Conservation (phyloP, 176 grass and related monocot genomes). For the Paspalum vaginatum region DNA sequence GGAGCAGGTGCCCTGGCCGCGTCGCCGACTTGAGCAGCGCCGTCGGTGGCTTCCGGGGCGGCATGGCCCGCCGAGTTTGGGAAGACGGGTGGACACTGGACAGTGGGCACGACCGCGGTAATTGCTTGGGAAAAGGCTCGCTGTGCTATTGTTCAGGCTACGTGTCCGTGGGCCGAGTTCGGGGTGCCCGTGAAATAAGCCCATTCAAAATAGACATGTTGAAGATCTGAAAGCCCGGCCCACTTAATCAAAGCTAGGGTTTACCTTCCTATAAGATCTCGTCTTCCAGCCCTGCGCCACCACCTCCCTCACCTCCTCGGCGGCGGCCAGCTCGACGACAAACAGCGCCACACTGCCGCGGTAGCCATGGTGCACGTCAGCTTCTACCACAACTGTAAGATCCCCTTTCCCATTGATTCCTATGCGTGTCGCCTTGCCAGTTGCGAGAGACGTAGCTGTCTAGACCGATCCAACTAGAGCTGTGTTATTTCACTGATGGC, state of each 20-base stretch:
- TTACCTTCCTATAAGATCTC: conserved; percentile 23
- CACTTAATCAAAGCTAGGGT: conserved; percentile 26
- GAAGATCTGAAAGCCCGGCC: neutral
- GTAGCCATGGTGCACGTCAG: conserved; percentile 71
- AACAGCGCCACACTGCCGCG: conserved; percentile 10
- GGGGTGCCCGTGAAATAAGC: neutral
- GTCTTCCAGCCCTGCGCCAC: neutral
- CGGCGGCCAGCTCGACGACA: conserved; percentile 21
- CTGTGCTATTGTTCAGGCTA: too few relatives aligned
- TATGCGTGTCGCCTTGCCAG: neutral
- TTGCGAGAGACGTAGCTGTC: neutral
- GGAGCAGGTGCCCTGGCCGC: conserved; percentile 36
- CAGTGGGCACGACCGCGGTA: too few relatives aligned
- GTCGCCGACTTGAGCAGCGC: conserved; percentile 48
- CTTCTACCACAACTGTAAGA: conserved; percentile 84
- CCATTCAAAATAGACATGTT: neutral
- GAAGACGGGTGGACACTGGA: neutral
- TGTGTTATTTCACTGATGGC: neutral
- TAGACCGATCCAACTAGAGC: neutral
- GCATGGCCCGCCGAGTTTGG: conserved; percentile 17
- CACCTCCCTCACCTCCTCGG: conserved; percentile 16
- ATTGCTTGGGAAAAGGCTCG: neutral
- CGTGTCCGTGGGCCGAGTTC: neutral
- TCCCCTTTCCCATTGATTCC: neutral
- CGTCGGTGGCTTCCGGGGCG: conserved; percentile 30